Evolutionary conservation across 345 rosid genomes (phyloP).

Genomic region (rapeseed (Brassica napus)): Da-Ae NC_063442.1:2716501-2717000

Average conservation of each 20-base stretch:
- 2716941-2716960: background rate
- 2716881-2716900: background rate
- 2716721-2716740: background rate
- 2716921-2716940: background rate
- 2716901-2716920: background rate
- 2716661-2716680: background rate
- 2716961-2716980: background rate
- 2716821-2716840: background rate
- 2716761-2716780: constrained; percentile 3
- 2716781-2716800: background rate
- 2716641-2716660: constrained; percentile 8
- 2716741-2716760: background rate
- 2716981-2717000: background rate
- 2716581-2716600: background rate
- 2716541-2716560: background rate
- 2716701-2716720: background rate
- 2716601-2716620: constrained; percentile 8
- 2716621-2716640: constrained; percentile 3
- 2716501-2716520: constrained; percentile 19
- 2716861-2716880: background rate
- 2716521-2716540: background rate
- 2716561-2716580: constrained; percentile 4
- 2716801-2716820: background rate
- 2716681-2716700: background rate
- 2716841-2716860: background rate